Conservation (phyloP, 768 basidiomycete species). For the Phaeotremella skinneri region DNA sequence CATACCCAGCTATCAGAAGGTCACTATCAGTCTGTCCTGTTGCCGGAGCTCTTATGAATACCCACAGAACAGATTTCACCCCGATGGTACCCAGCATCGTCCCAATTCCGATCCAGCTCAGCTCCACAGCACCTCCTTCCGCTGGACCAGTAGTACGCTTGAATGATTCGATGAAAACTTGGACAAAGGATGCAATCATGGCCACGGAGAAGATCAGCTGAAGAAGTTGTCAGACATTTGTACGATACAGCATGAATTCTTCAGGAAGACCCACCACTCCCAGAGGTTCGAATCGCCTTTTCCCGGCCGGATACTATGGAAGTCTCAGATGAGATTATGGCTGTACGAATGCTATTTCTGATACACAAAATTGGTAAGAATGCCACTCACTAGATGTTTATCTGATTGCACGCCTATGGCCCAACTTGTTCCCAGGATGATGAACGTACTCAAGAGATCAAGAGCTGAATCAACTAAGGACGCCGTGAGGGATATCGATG, state of each 20-base stretch:
- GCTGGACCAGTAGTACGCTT: slow-evolving; percentile 35
- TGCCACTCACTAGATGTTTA: slow-evolving; percentile 30
- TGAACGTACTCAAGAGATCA: slow-evolving; percentile 53
- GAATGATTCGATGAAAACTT: slow-evolving; percentile 54
- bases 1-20: slow-evolving; percentile 39
- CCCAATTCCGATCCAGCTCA: slow-evolving; percentile 47
- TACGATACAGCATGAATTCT: not conserved
- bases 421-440: slow-evolving; percentile 52
- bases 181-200: slow-evolving; percentile 52
- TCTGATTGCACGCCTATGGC: slow-evolving; percentile 47
- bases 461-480: slow-evolving; percentile 53
- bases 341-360: not conserved
- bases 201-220: slow-evolving; percentile 53
- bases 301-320: slow-evolving; percentile 49
- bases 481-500: slow-evolving; percentile 54
- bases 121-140: slow-evolving; percentile 32
- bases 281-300: slow-evolving; percentile 52
- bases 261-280: slow-evolving; percentile 46
- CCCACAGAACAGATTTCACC: slow-evolving; percentile 49
- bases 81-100: slow-evolving; percentile 53
- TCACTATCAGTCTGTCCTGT: not conserved
- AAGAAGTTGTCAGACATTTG: not conserved
- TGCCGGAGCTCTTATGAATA: not conserved
- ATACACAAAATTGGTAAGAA: not conserved
- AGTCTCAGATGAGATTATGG: too few relatives aligned